Evolutionary conservation across 2,329 filamentous ascomycete species (phyloP), one percentile per base, ranked within the genome.

Genomic region (Emmonsiellopsis sp.): DNA sequence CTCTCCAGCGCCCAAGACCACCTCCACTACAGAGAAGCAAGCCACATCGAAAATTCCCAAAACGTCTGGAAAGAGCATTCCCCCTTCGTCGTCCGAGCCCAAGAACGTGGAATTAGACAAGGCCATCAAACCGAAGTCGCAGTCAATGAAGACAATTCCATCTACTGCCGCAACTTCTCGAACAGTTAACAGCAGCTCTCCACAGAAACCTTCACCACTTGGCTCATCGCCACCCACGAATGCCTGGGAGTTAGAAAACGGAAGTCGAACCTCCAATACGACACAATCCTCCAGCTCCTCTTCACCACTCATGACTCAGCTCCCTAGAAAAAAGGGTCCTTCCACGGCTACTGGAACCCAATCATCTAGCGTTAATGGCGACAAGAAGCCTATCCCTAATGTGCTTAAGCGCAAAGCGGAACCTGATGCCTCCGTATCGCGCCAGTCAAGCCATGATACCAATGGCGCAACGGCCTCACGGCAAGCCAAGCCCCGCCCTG

Each of bases 171-270:
- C 65, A 21, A 60, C 64, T 66, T 72, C 65, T 53, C 71, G 63
- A 57, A 65, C 60, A 63, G 64, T 62, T 49, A 68, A 60, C 49
- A 71, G 68, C 21, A 81, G 72, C 55, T 81, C 79, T 42, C 79
- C 81, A 1, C 78, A 77, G 61, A 83, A 83, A 51, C 80, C 80
- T 2, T 84, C 82, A 13, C 81, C 80, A 10, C 74, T 84, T 9
- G 80, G 78, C 8, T 80, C 79, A 6, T 83, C 81, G 2, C 79
- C 80, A 21, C 80, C 81, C 5, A 76, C 81, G 56, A 83, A 81
- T 63, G 77, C 78, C 32, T 83, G 80, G 17, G 79, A 84, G 61
- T 69, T 78, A 53, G 71, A 79, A 56, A 69, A 76, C 61, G 68
- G 70, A 57, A 66, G 58, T 49, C 67, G 68, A 42, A 69, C 70